phyloP scores from a whole-genome alignment of 1,139 yeast species.

The Schwanniomyces etchellsii region DNA sequence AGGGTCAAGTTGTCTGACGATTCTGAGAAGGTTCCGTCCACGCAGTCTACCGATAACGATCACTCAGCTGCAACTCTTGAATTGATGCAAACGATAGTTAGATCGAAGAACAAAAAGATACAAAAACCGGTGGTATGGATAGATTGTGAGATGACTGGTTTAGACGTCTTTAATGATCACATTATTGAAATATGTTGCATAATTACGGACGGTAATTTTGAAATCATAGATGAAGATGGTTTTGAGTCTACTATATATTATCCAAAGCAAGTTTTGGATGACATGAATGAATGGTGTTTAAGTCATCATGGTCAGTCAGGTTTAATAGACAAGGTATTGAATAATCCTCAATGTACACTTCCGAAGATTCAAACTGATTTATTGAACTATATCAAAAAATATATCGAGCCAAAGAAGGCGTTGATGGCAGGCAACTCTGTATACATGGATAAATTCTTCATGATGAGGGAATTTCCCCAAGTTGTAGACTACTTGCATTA shows the following conservation, averaged over 20 bases:
- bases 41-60: background rate
- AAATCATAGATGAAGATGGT: slow-evolving; percentile 60
- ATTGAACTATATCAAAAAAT: slow-evolving; percentile 51
- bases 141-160: slow-evolving; percentile 87
- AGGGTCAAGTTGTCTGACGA: slow-evolving; percentile 2
- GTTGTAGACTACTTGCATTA: slow-evolving; percentile 72
- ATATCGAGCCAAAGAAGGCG: slow-evolving; percentile 50
- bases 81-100: slow-evolving; percentile 6
- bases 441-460: slow-evolving; percentile 85
- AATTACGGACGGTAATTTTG: slow-evolving; percentile 76
- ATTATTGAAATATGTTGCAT: slow-evolving; percentile 92
- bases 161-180: slow-evolving; percentile 62
- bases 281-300: slow-evolving; percentile 84
- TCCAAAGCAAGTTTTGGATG: slow-evolving; percentile 56
- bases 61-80: background rate
- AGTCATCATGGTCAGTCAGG: slow-evolving; percentile 79
- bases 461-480: slow-evolving; percentile 77
- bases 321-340: slow-evolving; percentile 61
- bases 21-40: background rate
- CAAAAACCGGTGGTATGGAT: slow-evolving; percentile 68
- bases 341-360: slow-evolving; percentile 46
- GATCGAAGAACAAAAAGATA: slow-evolving; percentile 3
- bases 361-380: slow-evolving; percentile 61
- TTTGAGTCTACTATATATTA: slow-evolving; percentile 80
- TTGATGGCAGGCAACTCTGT: slow-evolving; percentile 87